Base-by-base conservation (phyloP, 2,329 filamentous ascomycete species). In the Pseudopithomyces chartarum region DNA sequence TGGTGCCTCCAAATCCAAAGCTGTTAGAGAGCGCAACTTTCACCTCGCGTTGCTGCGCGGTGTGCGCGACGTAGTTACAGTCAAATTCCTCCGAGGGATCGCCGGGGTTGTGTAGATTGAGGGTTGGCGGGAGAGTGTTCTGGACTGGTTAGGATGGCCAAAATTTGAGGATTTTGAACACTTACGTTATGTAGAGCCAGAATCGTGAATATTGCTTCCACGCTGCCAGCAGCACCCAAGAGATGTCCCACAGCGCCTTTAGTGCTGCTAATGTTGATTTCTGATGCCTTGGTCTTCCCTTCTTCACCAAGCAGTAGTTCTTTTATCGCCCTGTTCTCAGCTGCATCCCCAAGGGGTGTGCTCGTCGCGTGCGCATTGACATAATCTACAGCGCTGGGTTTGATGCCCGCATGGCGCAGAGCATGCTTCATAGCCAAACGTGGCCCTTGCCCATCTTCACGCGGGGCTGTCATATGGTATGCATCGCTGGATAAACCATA, bases 1-100 rank as follows among this genome's bases (percentile, higher is more conserved):
- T 99, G 1, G 94, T 98, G 15, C 95, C 95, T 11, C 95, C 95
- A 79, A 99, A 99, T 0, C 95, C 95, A 78, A 99, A 99, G 73
- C 94, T 98, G 70, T 99, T 99, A 3, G 91, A 95, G 56, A 99
- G 68, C 5, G 90, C 91, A 20, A 94, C 88, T 55, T 86, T 79
- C 11, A 98, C 85, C 2, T 81, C 73, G 62, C 86, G 87, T 51
- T 89, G 76, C 75, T 97, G 93, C 0, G 92, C 83, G 44, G 80
- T 71, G 3, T 87, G 81, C 0, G 92, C 86, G 3, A 97, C 87
- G 74, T 97, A 94, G 71, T 98, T 97, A 79, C 94, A 96, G 61
- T 87, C 80, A 52, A 91, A 89, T 3, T 87, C 83, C 55, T 81
- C 83, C 1, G 86, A 81, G 42, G 88, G 79, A 55, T 80, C 72